Percentiles rank a stretch among this genome's conserved stretches.
These are phyloP conservation scores for Halophytophthora polymorphica DNA, from an alignment of 352 stramenopile genomes.

Conservation along the genomic window DNA sequence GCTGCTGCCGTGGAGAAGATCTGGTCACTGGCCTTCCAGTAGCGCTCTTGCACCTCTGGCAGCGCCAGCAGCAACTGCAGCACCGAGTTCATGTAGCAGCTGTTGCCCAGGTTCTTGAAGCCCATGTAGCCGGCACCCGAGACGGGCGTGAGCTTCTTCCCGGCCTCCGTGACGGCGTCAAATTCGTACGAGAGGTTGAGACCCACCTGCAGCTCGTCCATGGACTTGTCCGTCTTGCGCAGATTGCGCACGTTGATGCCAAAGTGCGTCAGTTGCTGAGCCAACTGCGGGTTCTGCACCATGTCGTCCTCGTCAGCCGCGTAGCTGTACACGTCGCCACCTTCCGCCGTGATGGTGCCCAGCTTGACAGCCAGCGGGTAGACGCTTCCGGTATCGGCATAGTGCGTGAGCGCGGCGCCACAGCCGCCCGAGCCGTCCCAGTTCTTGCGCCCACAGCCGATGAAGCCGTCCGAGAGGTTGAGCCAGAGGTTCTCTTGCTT, in stretches of 20 bases:
- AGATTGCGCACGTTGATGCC: conserved; percentile 94
- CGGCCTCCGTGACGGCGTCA: conserved; percentile 96
- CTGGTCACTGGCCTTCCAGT: conserved; percentile 50
- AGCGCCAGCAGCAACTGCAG: conserved; percentile 92
- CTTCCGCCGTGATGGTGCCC: conserved; percentile 94
- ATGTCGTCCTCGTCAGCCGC: conserved; percentile 96
- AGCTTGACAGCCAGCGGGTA: conserved; percentile 98
- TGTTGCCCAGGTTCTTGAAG: conserved; percentile 99
- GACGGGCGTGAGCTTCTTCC: conserved; percentile 90
- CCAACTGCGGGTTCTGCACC: conserved; percentile 94
- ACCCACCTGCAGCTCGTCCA: conserved; percentile 96
- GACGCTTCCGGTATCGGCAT: conserved; percentile 87
- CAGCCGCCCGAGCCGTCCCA: conserved; percentile 96
- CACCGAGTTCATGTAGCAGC: conserved; percentile 99
- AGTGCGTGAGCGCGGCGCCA: conserved; percentile 96
- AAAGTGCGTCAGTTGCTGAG: conserved; percentile 93
- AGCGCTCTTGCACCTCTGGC: conserved; percentile 68
- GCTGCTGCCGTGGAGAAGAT: conserved; percentile 55
- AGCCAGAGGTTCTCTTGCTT: conserved; percentile 99
- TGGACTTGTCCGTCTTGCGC: conserved; percentile 98
- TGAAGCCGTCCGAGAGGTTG: conserved; percentile 93
- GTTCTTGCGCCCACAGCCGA: conserved; percentile 88
- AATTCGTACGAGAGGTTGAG: conserved; percentile 98
- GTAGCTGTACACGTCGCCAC: conserved; percentile 98
- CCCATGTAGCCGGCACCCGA: conserved; percentile 92